Evolutionary conservation across 2,329 filamentous ascomycete genomes (phyloP).

Genomic region (Aspergillus ibericus): DNA sequence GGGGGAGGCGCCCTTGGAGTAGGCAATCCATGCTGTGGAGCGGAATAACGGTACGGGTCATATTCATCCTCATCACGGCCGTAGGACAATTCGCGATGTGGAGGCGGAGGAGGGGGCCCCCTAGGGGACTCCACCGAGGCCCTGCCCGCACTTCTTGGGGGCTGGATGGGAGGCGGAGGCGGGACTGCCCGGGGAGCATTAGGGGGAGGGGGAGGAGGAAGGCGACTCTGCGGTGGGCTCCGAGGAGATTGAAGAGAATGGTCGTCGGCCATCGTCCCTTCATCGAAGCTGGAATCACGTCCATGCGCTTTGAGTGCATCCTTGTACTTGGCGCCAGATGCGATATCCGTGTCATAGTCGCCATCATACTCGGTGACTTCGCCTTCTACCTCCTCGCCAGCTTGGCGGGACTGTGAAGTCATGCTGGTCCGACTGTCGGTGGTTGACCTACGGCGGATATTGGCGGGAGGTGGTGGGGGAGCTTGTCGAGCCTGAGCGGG

Average conservation of each 20-base stretch:
- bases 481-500: conserved; percentile 60
- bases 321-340: conserved; percentile 88
- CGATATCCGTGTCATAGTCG: conserved; percentile 97
- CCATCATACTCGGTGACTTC: conserved; percentile 94
- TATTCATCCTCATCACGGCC: conserved; percentile 56
- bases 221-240: conserved; percentile 39
- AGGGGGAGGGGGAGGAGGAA: conserved; percentile 56
- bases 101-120: conserved; percentile 48
- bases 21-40: conserved; percentile 35
- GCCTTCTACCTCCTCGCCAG: conserved; percentile 66
- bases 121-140: conserved; percentile 34
- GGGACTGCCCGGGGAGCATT: conserved; percentile 61
- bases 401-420: conserved; percentile 46
- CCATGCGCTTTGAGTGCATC: conserved; percentile 84
- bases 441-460: conserved; percentile 59
- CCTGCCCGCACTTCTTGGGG: conserved; percentile 47
- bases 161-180: conserved; percentile 65
- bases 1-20: conserved; percentile 30
- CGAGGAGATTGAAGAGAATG: conserved; percentile 50
- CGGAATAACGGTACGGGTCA: conserved; percentile 54
- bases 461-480: conserved; percentile 61
- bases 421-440: conserved; percentile 50
- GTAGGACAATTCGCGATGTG: conserved; percentile 44
- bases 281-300: conserved; percentile 74
- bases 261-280: conserved; percentile 59